Evolutionary conservation across 164 flowering plant genomes (phyloP), one percentile per base, ranked within the genome.

Genomic region (Macadamia integrifolia): DNA sequence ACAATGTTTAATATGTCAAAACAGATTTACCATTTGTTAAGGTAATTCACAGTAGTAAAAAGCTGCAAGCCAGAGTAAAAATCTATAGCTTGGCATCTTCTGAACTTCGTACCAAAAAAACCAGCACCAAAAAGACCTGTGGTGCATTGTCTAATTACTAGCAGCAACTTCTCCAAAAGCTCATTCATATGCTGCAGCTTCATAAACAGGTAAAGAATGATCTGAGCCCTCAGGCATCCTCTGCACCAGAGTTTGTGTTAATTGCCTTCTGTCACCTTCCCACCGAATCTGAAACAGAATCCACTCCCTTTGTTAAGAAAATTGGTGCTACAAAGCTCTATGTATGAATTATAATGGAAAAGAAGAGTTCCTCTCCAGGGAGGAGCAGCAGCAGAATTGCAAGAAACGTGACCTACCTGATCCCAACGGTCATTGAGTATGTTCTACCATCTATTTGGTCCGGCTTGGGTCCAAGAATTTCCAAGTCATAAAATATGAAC

Each of bases 251-350:
- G 62, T 67, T 70, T 53, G 28, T 28, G 49, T 42, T 57, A 9
- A 43, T 52, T 44, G 30, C 8, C 49, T 17, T 42, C 28, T 49
- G 53, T 81, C 82, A 83, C 75, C 84, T 79, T 18, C 60, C 72
- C 66, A 30, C 69, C 0, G 62, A 58, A 76, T 79, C 84, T 83
- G 86, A 64, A 69, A 74, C 23, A 23, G 23, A 23, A 23, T 23
- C 23, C 23, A 23, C 23, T 23, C 23, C 23, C 23, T 23, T 23
- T 23, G 23, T 23, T 23, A 23, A 58, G 65, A 73, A 68, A 9
- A 48, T 68, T 18, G 49, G 64, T 60, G 55, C 6, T 43, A 28
- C 12, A 18, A 46, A 57, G 61, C 23, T 23, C 23, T 23, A 23
- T 23, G 0, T 46, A 35, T 35, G 40, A 35, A 35, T 5, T 35